phyloP scores from a whole-genome alignment of 306 rosid species.

The Fragaria nilgerrensis region DNA sequence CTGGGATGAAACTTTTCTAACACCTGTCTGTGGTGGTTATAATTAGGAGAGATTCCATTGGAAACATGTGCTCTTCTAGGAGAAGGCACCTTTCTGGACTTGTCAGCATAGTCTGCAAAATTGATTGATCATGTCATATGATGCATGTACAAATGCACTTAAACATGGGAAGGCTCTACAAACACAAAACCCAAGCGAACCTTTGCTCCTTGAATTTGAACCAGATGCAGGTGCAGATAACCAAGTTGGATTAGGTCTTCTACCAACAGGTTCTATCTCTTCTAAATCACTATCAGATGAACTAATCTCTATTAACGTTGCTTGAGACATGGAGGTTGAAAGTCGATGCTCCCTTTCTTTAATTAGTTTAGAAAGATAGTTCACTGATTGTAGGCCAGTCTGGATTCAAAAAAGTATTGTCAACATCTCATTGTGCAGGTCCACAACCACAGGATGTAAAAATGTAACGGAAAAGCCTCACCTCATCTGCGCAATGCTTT shows the following conservation, averaged over 20 bases:
- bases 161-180: neutral
- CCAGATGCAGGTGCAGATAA: slow-evolving; percentile 41
- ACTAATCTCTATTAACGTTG: slow-evolving; percentile 53
- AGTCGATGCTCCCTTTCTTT: slow-evolving; percentile 28
- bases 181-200: slow-evolving; percentile 36
- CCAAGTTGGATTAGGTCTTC: slow-evolving; percentile 64
- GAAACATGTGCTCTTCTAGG: slow-evolving; percentile 46
- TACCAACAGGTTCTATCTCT: slow-evolving; percentile 24
- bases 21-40: slow-evolving; percentile 35
- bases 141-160: slow-evolving; percentile 2
- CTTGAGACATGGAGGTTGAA: slow-evolving; percentile 42
- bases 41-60: slow-evolving; percentile 35
- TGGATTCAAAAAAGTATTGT: slow-evolving; percentile 28
- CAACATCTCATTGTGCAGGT: slow-evolving; percentile 23
- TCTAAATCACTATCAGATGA: slow-evolving; percentile 86
- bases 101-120: slow-evolving; percentile 50
- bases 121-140: slow-evolving; percentile 9
- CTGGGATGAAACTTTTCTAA: slow-evolving; percentile 29
- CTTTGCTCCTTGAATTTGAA: slow-evolving; percentile 37
- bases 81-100: slow-evolving; percentile 37
- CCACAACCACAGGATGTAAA: slow-evolving; percentile 7
- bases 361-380: slow-evolving; percentile 36
- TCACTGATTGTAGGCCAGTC: slow-evolving; percentile 43
- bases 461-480: slow-evolving; percentile 17
- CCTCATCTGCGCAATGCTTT: slow-evolving; percentile 29